Base-by-base conservation (phyloP, 495 filamentous ascomycete genomes). In the Sordaria brevicollis region DNA sequence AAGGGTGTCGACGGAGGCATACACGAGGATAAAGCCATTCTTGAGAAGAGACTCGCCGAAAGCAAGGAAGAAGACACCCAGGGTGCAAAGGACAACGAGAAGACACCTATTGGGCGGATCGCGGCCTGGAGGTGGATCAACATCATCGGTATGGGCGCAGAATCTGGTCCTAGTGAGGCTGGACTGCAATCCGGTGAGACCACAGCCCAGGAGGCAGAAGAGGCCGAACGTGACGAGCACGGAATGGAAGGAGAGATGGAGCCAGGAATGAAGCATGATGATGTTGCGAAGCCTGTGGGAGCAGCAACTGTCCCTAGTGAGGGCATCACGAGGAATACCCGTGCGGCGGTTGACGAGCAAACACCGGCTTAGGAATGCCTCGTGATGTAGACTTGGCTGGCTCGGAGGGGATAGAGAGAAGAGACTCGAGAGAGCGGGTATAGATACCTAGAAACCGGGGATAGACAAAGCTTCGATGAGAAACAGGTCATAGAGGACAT, bases 171-270 rank as follows among this genome's bases (percentile, higher is more conserved):
- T 10, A 69, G 65, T 29, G 76, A 78, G 67, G 43, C 73, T n/a
- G 74, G 76, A 21, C 36, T 77, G 25, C 6, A 15, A 29, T 10
- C 29, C 1, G 67, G 35, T 35, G 65, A 29, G 11, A 65, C 66
- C 3, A 66, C 62, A 35, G 65, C 39, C 33, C 57, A 67, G 35
- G 68, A 73, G 13, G 69, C 75, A 11, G 73, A n/a, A 19, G 36
- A 70, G n/a, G 74, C 75, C 0, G 77, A 75, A 35, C 69, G 75
- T 25, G 77, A 74, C 35, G 81, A 84, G 75, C 71, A 74, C 65
- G 73, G 74, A 36, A 83, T 83, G 80, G 76, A 76, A 19, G 75
- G 73, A 19, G 78, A 81, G 67, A 80, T 84, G 35, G 83, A 84
- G 66, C 82, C 78, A 29, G 25, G 49, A 62, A 62, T 62, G 49